A percentile compares a stretch with the other conserved stretches of the same genome.
Evolutionary conservation across 2,329 filamentous ascomycete species (phyloP).

Genomic region (Ceratocystis eucalypticola): DNA sequence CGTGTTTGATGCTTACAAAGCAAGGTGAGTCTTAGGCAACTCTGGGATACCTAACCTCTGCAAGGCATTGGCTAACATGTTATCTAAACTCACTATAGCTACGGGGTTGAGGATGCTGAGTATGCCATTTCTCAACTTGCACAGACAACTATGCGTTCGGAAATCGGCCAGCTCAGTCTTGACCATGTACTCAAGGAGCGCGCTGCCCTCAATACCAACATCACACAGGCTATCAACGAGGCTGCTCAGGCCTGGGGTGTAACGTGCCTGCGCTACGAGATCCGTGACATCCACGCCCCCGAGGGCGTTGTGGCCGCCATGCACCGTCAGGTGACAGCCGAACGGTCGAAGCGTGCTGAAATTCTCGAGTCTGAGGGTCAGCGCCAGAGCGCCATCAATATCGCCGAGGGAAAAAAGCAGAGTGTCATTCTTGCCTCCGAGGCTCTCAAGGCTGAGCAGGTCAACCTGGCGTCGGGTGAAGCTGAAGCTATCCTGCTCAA

Average conservation of each 20-base stretch:
- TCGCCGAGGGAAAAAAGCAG: conserved; percentile 94
- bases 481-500: conserved; percentile 83
- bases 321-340: conserved; percentile 95
- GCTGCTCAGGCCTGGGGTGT: conserved; percentile 95
- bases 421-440: conserved; percentile 92
- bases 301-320: conserved; percentile 89
- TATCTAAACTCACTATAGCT: conserved; percentile 42
- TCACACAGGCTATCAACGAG: conserved; percentile 97
- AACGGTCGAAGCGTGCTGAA: conserved; percentile 93
- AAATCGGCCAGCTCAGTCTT: conserved; percentile 90
- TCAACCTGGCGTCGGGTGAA: conserved; percentile 87
- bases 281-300: conserved; percentile 93
- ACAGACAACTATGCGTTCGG: conserved; percentile 96
- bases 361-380: conserved; percentile 96
- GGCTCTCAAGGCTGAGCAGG: conserved; percentile 75
- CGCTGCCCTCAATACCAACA: conserved; percentile 90
- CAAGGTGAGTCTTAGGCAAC: conserved; percentile 48
- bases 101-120: conserved; percentile 95
- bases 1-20: conserved; percentile 96
- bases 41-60: background rate
- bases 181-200: conserved; percentile 98
- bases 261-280: conserved; percentile 91
- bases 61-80: background rate
- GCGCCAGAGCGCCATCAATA: conserved; percentile 94
- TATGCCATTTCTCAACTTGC: conserved; percentile 97